Conservation (phyloP, 2,329 filamentous ascomycete genomes). For the Penicillium sp. region DNA sequence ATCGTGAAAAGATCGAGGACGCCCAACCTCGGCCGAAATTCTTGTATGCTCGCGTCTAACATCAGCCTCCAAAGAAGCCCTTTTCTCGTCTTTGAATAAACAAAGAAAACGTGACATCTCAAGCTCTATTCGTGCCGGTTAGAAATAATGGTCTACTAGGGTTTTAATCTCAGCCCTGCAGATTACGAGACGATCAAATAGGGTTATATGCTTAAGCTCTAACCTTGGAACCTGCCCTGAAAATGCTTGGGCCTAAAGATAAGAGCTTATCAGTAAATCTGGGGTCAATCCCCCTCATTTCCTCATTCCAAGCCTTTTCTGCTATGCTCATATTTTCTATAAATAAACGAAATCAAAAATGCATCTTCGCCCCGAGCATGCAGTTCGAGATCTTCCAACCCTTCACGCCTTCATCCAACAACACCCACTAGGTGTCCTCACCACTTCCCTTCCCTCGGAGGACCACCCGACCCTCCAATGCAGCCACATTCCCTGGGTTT, state of each 20-base stretch:
- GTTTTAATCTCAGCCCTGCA: too few relatives aligned
- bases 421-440: conserved; percentile 21
- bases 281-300: conserved; percentile 15
- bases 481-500: conserved; percentile 23
- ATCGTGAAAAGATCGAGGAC: too few relatives aligned
- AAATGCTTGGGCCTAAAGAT: not conserved
- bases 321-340: conserved; percentile 14
- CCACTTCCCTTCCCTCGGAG: conserved; percentile 17
- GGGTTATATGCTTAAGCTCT: too few relatives aligned
- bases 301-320: conserved; percentile 4
- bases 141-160: too few relatives aligned
- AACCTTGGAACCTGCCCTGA: not conserved
- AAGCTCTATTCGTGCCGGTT: too few relatives aligned
- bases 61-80: too few relatives aligned
- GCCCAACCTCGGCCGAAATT: too few relatives aligned
- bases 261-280: conserved; percentile 18
- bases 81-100: too few relatives aligned
- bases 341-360: conserved; percentile 13
- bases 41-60: too few relatives aligned
- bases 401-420: conserved; percentile 21
- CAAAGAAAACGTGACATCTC: too few relatives aligned
- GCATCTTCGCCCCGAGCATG: conserved; percentile 20
- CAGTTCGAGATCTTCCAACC: conserved; percentile 16
- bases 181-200: too few relatives aligned
- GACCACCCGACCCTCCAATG: conserved; percentile 19